phyloP scores from a whole-genome alignment of 441 rosid genomes.

The Pelargonium australe region DNA sequence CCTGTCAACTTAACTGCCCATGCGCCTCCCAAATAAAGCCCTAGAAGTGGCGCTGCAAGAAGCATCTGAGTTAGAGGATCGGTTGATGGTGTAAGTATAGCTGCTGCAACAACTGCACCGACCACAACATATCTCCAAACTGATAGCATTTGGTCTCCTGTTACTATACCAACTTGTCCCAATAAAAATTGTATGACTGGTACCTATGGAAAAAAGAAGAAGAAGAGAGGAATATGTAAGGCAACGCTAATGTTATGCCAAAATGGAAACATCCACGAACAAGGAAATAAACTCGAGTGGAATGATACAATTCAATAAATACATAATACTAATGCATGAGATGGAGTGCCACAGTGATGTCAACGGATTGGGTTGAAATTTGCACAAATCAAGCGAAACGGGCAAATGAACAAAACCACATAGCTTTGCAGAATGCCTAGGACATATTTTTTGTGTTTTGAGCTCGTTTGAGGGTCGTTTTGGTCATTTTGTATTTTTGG shows the following conservation, averaged over 20 bases:
- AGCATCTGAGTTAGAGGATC: slow-evolving; percentile 96
- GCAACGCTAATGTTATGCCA: background rate
- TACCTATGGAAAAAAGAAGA: slow-evolving; percentile 46
- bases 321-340: too few relatives aligned
- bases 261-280: too few relatives aligned
- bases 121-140: slow-evolving; percentile 94
- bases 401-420: too few relatives aligned
- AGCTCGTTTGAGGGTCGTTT: too few relatives aligned
- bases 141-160: slow-evolving; percentile 92
- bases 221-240: background rate
- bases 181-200: slow-evolving; percentile 90
- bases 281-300: background rate
- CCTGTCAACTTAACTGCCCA: slow-evolving; percentile 85
- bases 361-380: too few relatives aligned
- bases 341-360: too few relatives aligned
- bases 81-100: slow-evolving; percentile 88
- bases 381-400: too few relatives aligned
- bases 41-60: slow-evolving; percentile 76
- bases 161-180: slow-evolving; percentile 79
- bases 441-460: too few relatives aligned
- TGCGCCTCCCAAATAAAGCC: slow-evolving; percentile 89
- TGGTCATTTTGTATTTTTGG: too few relatives aligned
- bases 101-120: slow-evolving; percentile 88
- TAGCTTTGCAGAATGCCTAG: too few relatives aligned
- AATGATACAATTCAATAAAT: too few relatives aligned